These are phyloP conservation scores for Tulasnella sp. DNA, from an alignment of 768 basidiomycete genomes.

Conservation along the genomic window DNA sequence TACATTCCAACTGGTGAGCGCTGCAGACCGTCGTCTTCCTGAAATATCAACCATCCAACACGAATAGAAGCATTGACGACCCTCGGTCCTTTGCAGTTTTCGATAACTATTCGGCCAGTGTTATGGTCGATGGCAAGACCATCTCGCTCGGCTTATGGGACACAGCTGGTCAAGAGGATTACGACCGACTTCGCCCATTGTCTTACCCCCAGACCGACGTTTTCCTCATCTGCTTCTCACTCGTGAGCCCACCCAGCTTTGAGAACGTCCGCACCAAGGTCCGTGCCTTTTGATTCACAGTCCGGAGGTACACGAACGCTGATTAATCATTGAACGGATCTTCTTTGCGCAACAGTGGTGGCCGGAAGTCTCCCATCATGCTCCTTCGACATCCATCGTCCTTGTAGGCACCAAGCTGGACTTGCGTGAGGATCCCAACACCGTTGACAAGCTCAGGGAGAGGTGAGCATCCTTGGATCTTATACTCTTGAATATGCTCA, in stretches of 20 bases:
- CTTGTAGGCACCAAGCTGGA: constrained; percentile 97
- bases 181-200: constrained; percentile 93
- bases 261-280: constrained; percentile 99
- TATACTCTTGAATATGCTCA: background rate
- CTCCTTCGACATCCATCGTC: constrained; percentile 88
- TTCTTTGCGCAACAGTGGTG: constrained; percentile 61
- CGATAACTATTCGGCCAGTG: constrained; percentile 98
- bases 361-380: constrained; percentile 96
- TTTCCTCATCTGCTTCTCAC: constrained; percentile 97
- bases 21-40: constrained; percentile 27
- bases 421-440: constrained; percentile 89
- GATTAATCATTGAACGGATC: constrained; percentile 24
- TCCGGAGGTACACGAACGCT: constrained; percentile 6
- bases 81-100: constrained; percentile 57
- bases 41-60: background rate
- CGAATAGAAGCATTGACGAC: background rate
- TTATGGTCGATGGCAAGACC: constrained; percentile 98
- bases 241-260: constrained; percentile 96
- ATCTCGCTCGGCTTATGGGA: constrained; percentile 99
- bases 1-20: constrained; percentile 89
- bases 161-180: constrained; percentile 99
- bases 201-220: constrained; percentile 99
- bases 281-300: constrained; percentile 34
- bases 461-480: constrained; percentile 49
- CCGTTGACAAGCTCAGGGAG: constrained; percentile 89